Evolutionary conservation across 208 protist genomes (phyloP), one percentile per base, ranked within the genome.

Genomic region (Trypanosoma theileri): DNA sequence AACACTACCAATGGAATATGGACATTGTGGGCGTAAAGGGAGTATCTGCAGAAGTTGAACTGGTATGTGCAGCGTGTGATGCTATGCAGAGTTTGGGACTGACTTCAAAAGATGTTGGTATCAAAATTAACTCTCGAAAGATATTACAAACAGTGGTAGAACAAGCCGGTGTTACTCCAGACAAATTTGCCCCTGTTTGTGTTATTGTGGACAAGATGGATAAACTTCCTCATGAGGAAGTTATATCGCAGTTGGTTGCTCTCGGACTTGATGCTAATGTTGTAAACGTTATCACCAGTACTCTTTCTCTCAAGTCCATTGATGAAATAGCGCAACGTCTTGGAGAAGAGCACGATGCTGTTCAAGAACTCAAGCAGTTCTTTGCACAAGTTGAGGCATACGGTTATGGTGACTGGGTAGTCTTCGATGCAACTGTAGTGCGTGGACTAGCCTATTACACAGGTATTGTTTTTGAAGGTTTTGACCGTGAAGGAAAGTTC

Each of bases 1-100:
- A 98, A 77, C 97, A 98, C 82, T 98, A 97, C 77, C 97, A 98
- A 80, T 98, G 95, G 94, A 98, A 98, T 75, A 98, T 98, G 94
- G 97, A 98, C 73, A 98, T 98, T 64, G 79, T 98, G 60, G 97
- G 97, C 52, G 95, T 98, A 60, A 86, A 84, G 65, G 65, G 76
- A 31, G 80, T 98, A 12, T 77, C 82, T 3, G 95, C 91, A n/a
- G 94, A 98, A 82, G 94, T 95, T 56, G 95, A 98, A 85, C 79
- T 98, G 45, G 75, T 98, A 42, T 89, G 88, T 24, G 93, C 95
- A 7, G 81, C 87, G 48, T 93, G 87, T 62, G 69, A 73, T 9
- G 85, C 96, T 59, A 89, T 97, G 82, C 72, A 82, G 65, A 59
- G 73, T 45, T 67, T 97, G 8, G 92, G 92, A 7, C 77, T 98